Base-by-base conservation (phyloP, 768 basidiomycete species). In the Pisolithus tinctorius region DNA sequence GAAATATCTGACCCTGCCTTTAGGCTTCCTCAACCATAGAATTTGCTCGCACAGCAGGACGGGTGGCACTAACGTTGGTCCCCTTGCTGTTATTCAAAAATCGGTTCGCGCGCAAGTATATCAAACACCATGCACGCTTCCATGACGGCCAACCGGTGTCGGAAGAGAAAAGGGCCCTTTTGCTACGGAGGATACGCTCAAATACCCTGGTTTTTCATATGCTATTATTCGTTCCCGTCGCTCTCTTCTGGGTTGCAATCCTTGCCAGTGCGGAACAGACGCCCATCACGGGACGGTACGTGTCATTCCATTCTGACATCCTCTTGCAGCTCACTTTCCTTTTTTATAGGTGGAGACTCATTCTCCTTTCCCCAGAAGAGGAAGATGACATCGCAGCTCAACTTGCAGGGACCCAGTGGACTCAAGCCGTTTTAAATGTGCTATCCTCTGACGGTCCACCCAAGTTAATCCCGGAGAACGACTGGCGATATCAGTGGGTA, bases 401-500 rank as follows among this genome's bases (percentile, higher is more conserved):
- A 61, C 79, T 97, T 9, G 81, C 82, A 17, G 93, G 91, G 14
- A 70, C 80, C 20, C 91, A 90, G 43, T 97, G 93, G 93, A 91
- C 87, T 67, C 73, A 76, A 54, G 85, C 90, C 36, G 86, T 97
- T 17, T 77, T 79, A 36, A 82, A 88, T 37, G 88, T 95, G 42
- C 76, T 97, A 11, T 74, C 84, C 6, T 63, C 78, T 53, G 77
- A 86, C 53, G 82, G 80, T 5, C 68, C 81, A 46, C 79, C 81
- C 4, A 72, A 72, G 40, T 74, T 89, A 36, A 75, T 98, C 48
- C 80, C 88, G 31, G 66, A 76, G 1, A 76, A 74, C 25, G 95
- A 99, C 69, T 98, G 95, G 95, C 80, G 94, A 52, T 87, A 88
- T 63, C 62, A 71, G 17, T 97, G 95, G 94, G 92, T 95, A 10